These are phyloP conservation scores for Skeletonema costatum DNA, from an alignment of 108 stramenopile genomes.

Conservation along the genomic window DNA sequence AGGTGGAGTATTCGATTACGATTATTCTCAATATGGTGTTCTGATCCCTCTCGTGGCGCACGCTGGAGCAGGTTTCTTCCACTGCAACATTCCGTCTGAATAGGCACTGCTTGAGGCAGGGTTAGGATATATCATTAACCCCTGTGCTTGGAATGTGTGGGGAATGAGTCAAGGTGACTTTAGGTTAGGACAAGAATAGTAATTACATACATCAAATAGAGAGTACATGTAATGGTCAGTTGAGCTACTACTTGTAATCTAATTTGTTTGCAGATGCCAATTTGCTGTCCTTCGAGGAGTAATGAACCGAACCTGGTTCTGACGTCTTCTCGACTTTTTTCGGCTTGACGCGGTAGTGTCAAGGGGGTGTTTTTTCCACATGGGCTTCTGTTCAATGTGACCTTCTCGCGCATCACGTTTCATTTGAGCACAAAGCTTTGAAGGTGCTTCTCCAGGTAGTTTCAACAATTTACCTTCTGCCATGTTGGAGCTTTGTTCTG, in stretches of 20 bases:
- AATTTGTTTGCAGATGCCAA: constrained; percentile 39
- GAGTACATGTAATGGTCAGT: neutral
- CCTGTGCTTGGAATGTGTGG: no score
- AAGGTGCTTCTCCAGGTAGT: constrained; percentile 74
- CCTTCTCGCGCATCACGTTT: constrained; percentile 52
- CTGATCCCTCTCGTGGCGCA: constrained; percentile 26
- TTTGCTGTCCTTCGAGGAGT: constrained; percentile 57
- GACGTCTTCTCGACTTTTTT: constrained; percentile 31
- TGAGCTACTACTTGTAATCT: neutral
- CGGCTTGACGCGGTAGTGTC: constrained; percentile 1
- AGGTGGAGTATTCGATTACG: constrained; percentile 3
- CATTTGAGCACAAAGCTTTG: constrained; percentile 45
- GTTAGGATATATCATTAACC: no score
- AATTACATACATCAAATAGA: neutral
- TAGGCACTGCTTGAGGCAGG: neutral
- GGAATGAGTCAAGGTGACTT: no score
- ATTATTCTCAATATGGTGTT: constrained; percentile 23
- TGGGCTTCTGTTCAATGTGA: constrained; percentile 52
- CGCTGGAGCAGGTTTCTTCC: constrained; percentile 26
- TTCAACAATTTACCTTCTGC: constrained; percentile 59
- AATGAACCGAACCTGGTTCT: constrained; percentile 58
- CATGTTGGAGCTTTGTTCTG: constrained; percentile 59
- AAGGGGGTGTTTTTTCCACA: constrained; percentile 70
- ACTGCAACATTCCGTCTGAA: constrained; percentile 16
- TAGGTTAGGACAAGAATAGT: no score